Evolutionary conservation across 306 rosid species (phyloP), one percentile per base, ranked within the genome.

Genomic region (Cercis canadensis): DNA sequence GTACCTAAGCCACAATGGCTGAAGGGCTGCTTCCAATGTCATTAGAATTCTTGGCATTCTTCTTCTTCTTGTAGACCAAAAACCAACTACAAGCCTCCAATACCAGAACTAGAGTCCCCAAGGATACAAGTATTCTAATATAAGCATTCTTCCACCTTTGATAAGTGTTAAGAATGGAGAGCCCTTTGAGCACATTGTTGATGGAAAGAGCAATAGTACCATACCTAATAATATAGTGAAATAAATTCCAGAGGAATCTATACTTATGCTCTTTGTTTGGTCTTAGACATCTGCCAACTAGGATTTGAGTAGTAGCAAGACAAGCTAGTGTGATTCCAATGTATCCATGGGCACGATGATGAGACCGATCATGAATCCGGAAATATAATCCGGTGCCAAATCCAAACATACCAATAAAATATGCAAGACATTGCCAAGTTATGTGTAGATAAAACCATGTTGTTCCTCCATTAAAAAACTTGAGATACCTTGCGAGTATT

Each of bases 391-490:
- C 87, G 1, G 62, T 56, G 0, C 7, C 67, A n/a, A 62, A 75
- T 4, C 85, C 80, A 49, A 7, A 55, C 0, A 53, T 9, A 0
- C 80, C 86, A 13, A 53, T 36, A 37, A 32, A 0, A 60, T 5
- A 56, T 4, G 72, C 77, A 0, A 65, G 4, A 37, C 59, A 15
- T 40, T 75, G 81, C 11, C n/a, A n/a, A n/a, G n/a, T n/a, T n/a
- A n/a, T n/a, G n/a, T n/a, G n/a, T n/a, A n/a, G 69, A 74, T 0
- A 50, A 40, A 77, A 80, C 87, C 86, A 80, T 0, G 18, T 8
- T 0, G 65, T 0, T 39, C 44, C 71, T 1, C 17, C 1, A 3
- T 34, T 34, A 2, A 56, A 64, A 4, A n/a, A n/a, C n/a, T n/a
- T 81, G 50, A 32, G 72, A 72, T 32, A 33, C 3, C 19, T 50